These are phyloP conservation scores for Lodderomyces parapsilosis DNA, from an alignment of 1,139 yeast species.

Conservation along the genomic window DNA sequence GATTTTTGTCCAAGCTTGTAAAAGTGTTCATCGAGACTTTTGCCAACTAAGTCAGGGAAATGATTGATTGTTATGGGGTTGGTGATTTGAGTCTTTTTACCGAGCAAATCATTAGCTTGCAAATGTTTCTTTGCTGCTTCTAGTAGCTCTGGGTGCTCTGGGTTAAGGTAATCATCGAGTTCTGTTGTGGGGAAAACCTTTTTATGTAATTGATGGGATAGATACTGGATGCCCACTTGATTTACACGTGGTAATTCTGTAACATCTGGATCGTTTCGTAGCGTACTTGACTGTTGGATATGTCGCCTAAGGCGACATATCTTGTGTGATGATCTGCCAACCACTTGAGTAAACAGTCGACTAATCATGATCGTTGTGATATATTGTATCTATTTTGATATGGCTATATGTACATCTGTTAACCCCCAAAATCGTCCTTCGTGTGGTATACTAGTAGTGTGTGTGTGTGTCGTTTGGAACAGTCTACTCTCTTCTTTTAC, in stretches of 20 bases:
- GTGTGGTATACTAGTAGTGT: neutral
- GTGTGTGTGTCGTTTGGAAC: neutral
- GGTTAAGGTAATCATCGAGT: constrained; percentile 22
- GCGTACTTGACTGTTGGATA: neutral
- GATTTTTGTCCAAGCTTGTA: constrained; percentile 62
- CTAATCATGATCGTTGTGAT: neutral
- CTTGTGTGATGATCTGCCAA: constrained; percentile 1
- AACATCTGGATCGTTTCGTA: neutral
- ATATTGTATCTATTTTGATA: neutral
- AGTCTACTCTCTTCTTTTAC: too few species aligned
- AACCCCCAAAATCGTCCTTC: neutral
- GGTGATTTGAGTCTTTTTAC: constrained; percentile 68
- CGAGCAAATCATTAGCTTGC: constrained; percentile 62
- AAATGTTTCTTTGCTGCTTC: constrained; percentile 64
- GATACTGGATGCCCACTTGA: constrained; percentile 64
- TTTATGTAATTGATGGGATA: constrained; percentile 55
- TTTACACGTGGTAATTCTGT: constrained; percentile 54
- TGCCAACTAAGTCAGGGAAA: constrained; percentile 72
- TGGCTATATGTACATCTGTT: constrained; percentile 1
- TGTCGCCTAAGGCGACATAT: constrained; percentile 13
- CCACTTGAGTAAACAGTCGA: constrained; percentile 2
- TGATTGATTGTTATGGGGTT: constrained; percentile 58
- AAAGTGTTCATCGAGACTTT: constrained; percentile 80
- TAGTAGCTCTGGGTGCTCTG: constrained; percentile 39
- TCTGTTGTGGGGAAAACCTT: constrained; percentile 56